A percentile compares a stretch with the other conserved stretches of the same genome.
These are phyloP conservation scores for Colletotrichum shisoi DNA, from an alignment of 2,329 filamentous ascomycete genomes.

Conservation along the genomic window DNA sequence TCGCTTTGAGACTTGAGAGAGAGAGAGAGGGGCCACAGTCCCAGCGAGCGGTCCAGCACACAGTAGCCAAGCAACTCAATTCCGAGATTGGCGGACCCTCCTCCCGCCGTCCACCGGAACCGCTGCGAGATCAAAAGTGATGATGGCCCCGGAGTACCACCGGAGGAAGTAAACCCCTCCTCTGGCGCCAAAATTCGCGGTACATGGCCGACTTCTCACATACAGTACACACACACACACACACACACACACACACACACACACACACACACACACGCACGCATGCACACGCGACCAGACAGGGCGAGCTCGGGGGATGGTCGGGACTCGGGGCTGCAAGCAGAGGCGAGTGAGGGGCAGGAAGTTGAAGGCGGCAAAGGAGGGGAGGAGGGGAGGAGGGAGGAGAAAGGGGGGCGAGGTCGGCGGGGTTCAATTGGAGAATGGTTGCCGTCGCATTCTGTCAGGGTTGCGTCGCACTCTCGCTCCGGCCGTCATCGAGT, in stretches of 20 bases:
- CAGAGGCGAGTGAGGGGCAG: slow-evolving; percentile 10
- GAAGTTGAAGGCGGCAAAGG: slow-evolving; percentile 1
- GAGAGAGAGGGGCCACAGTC: slow-evolving; percentile 18
- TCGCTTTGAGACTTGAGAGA: too few relatives aligned
- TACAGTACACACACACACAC: too few relatives aligned
- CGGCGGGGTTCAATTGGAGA: slow-evolving; percentile 7
- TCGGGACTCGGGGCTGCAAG: slow-evolving; percentile 15
- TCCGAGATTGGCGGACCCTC: slow-evolving; percentile 26
- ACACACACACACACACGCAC: too few relatives aligned
- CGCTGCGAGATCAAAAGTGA: slow-evolving; percentile 12
- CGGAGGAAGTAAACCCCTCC: slow-evolving; percentile 30
- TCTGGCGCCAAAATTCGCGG: neutral
- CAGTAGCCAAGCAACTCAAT: slow-evolving; percentile 17
- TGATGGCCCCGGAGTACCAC: slow-evolving; percentile 32
- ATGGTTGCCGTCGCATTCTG: slow-evolving; percentile 30
- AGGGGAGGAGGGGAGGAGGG: neutral
- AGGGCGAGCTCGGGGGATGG: slow-evolving; percentile 17
- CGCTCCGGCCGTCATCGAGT: neutral
- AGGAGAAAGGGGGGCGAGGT: slow-evolving; percentile 2
- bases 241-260: too few relatives aligned
- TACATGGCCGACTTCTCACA: neutral
- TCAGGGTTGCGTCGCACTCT: slow-evolving; percentile 31
- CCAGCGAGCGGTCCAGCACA: slow-evolving; percentile 19
- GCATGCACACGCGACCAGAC: neutral
- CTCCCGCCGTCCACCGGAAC: slow-evolving; percentile 23